A percentile compares a stretch with the other conserved stretches of the same genome.
These are phyloP conservation scores for Wilcoxina mikolae DNA, from an alignment of 495 filamentous ascomycete genomes.

Conservation along the genomic window DNA sequence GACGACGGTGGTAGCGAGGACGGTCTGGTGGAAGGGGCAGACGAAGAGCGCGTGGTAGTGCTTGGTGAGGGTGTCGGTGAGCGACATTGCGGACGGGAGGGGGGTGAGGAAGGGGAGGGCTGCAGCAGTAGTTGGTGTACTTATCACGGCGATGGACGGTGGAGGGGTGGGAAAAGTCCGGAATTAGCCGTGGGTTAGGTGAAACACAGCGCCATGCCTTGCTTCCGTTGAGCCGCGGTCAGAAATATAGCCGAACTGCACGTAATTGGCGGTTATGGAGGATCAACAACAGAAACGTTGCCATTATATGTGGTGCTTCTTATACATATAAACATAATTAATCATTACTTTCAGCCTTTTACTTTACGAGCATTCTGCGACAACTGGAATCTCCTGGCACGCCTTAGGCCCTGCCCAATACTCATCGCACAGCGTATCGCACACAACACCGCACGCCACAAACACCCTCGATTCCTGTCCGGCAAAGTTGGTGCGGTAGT, in stretches of 20 bases:
- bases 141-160: too few species aligned
- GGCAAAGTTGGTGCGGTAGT: constrained; percentile 1
- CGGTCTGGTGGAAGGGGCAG: constrained; percentile 28
- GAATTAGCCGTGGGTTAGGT: too few species aligned
- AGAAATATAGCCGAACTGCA: too few species aligned
- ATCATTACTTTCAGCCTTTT: not conserved
- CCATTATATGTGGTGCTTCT: too few species aligned
- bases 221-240: too few species aligned
- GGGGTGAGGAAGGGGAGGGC: too few species aligned
- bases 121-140: too few species aligned
- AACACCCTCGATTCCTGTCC: constrained; percentile 6
- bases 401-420: not conserved
- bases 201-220: too few species aligned
- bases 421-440: constrained; percentile 7
- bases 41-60: constrained; percentile 9
- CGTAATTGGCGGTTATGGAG: too few species aligned
- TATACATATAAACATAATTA: not conserved
- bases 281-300: too few species aligned
- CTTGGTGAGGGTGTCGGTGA: constrained; percentile 3
- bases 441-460: constrained; percentile 4
- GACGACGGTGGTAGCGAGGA: constrained; percentile 34
- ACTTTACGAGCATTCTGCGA: not conserved
- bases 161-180: too few species aligned
- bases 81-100: constrained; percentile 8
- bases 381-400: not conserved